Evolutionary conservation across 1,284 basidiomycete genomes (phyloP).

Genomic region (Microbotryomycetes sp.): DNA sequence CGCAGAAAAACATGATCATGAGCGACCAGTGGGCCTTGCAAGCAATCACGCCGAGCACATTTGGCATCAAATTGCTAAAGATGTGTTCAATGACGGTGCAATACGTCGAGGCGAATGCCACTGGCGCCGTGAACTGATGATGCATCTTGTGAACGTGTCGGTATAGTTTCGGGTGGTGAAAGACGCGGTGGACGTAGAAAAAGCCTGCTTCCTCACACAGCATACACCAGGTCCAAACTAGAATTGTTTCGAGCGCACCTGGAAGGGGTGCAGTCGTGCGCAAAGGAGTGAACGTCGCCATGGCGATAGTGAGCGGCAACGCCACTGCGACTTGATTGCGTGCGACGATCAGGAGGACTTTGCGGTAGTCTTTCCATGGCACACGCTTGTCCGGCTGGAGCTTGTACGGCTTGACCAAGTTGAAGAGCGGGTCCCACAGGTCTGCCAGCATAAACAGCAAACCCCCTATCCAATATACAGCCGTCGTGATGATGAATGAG

Average conservation of each 20-base stretch:
- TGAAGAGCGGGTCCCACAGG: not conserved
- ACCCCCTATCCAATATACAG: not conserved
- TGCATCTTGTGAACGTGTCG: slow-evolving; percentile 22
- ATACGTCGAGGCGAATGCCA: slow-evolving; percentile 23
- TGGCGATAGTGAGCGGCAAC: not conserved
- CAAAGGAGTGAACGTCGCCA: not conserved
- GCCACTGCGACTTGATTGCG: slow-evolving; percentile 1
- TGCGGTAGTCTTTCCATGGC: not conserved
- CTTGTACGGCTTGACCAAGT: not conserved
- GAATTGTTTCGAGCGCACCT: not conserved
- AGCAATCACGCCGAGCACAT: slow-evolving; percentile 10
- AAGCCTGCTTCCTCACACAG: slow-evolving; percentile 10
- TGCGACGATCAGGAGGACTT: not conserved
- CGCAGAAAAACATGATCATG: slow-evolving; percentile 14
- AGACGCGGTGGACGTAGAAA: slow-evolving; percentile 17
- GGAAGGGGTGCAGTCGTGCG: not conserved
- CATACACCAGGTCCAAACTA: not conserved
- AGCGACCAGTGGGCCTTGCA: slow-evolving; percentile 12
- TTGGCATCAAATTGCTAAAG: slow-evolving; percentile 19
- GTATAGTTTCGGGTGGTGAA: slow-evolving; percentile 13
- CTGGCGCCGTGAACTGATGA: slow-evolving; percentile 23
- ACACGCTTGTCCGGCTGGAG: not conserved
- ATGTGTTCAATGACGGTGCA: slow-evolving; percentile 20
- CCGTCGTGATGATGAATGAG: not conserved
- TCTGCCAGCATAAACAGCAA: not conserved